Percentiles rank a stretch among this genome's conserved stretches.
Evolutionary conservation across 192 early-diverging fungal genomes (phyloP).

Genomic region (Dissophora ornata): DNA sequence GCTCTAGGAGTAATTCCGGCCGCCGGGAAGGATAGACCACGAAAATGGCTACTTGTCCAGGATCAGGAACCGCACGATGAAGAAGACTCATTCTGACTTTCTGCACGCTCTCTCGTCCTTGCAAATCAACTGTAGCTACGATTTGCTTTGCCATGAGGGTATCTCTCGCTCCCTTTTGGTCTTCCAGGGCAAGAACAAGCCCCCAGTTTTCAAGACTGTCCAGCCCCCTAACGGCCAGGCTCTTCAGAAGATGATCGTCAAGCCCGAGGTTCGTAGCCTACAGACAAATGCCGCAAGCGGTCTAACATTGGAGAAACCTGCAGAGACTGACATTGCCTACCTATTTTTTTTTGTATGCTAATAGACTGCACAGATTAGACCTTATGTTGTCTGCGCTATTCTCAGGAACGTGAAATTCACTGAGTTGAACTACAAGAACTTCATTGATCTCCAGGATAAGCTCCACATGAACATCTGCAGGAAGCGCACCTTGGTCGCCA

Average conservation of each 20-base stretch:
- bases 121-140: constrained; percentile 72
- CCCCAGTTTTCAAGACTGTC: constrained; percentile 75
- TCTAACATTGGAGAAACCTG: too few species aligned
- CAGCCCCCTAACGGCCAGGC: constrained; percentile 64
- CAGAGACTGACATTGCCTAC: too few species aligned
- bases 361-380: constrained; percentile 88
- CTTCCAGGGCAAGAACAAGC: constrained; percentile 79
- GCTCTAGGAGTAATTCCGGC: not conserved
- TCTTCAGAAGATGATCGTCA: constrained; percentile 72
- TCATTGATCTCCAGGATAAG: constrained; percentile 99
- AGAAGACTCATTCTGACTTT: too few species aligned
- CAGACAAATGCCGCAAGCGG: too few species aligned
- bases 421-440: constrained; percentile 87
- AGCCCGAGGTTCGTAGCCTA: constrained; percentile 73
- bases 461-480: constrained; percentile 97
- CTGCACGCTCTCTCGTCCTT: too few species aligned
- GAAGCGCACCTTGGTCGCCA: constrained; percentile 94
- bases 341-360: too few species aligned
- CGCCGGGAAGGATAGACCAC: too few species aligned
- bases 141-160: constrained; percentile 97
- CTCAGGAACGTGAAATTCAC: constrained; percentile 89
- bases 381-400: constrained; percentile 89
- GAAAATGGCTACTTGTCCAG: too few species aligned
- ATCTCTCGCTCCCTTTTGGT: constrained; percentile 88
- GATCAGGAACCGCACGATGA: too few species aligned